Base-by-base conservation (phyloP, 2,329 filamentous ascomycete genomes). In the Byssothecium circinans region DNA sequence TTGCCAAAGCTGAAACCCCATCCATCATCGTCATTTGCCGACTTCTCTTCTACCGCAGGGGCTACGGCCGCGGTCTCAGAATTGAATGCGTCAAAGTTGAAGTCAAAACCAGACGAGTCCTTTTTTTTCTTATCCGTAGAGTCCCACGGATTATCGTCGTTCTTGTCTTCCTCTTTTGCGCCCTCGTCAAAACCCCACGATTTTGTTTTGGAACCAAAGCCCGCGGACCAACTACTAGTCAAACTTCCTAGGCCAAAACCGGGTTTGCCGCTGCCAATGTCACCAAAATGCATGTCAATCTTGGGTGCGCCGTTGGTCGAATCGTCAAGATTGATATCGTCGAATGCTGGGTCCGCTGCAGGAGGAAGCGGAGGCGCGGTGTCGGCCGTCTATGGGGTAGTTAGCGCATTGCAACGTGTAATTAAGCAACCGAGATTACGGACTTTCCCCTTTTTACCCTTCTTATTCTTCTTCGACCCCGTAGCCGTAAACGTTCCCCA, bases 311-410 rank as follows among this genome's bases (percentile, higher is more conserved):
- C 54, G 29, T 53, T 60, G 46, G 19, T 37, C 19, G 35, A 42
- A 61, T 78, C 71, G 67, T 77, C 67, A 56, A 77, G 63, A 58
- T 70, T 67, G 57, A 78, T 71, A 43, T 75, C 74, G 56, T 77
- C 73, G 53, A 77, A 76, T 43, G 70, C 68, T 52, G 58, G 64
- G 35, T 67, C 61, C 47, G 65, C 62, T 45, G 57, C 58, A 44
- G 61, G 62, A 53, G 64, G 65, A 43, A 62, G 53, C 41, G 61
- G 54, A 48, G 56, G 56, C 45, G 50, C 50, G 38, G 62, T 45
- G 34, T 67, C 66, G 40, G 52, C 54, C 53, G 58, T 37, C 58
- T 64, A 58, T 63, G 47, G 53, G 60, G 46, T 50, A 48, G 57
- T 65, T 65, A 70, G 61, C 60, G 57, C 41, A 49, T 53, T 46